Evolutionary conservation across 2,329 filamentous ascomycete species (phyloP), one percentile per base, ranked within the genome.

Genomic region (Fusarium denticulatum): DNA sequence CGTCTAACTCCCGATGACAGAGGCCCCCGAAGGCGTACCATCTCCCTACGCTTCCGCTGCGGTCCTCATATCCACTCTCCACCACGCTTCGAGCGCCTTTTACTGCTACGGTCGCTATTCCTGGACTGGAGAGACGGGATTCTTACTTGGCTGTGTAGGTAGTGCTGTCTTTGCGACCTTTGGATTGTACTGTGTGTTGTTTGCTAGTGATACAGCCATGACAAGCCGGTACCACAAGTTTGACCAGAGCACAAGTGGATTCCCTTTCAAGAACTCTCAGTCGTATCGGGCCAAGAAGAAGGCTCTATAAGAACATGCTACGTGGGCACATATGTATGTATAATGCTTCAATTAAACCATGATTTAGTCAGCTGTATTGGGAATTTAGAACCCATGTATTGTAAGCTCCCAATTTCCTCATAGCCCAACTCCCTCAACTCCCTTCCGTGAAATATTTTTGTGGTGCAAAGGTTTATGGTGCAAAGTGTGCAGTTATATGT

Each of bases 31-130:
- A 10, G 82, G 86, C 14, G 82, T 85, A 65, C 85, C 86, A 55
- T 88, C 90, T 2, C 90, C 91, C 3, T 92, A 90, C 80, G 92
- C 92, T 10, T 84, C 88, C 42, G 92, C 93, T 5, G 90, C 89
- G 4, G 80, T 94, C 26, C 85, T 91, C 43, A 82, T 95, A 20
- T 92, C 92, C 3, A 88, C 89, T 0, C 69, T 90, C 7, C 93
- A 93, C 83, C 93, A 96, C 80, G 83, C 86, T 24, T 77, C 85
- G 1, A 85, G 86, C 9, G 90, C 90, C 24, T 90, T 91, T 72
- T 92, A 93, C 80, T 86, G 89, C 78, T 96, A 95, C 82, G 86
- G 86, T 55, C 88, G 90, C 80, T 94, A 91, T 82, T 86, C 86
- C n/a, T 82, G 84, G 60, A 84, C 83, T 80, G 84, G 85, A 11